Evolutionary conservation across 2,329 filamentous ascomycete species (phyloP).

Genomic region (Grosmannia penicillata): DNA sequence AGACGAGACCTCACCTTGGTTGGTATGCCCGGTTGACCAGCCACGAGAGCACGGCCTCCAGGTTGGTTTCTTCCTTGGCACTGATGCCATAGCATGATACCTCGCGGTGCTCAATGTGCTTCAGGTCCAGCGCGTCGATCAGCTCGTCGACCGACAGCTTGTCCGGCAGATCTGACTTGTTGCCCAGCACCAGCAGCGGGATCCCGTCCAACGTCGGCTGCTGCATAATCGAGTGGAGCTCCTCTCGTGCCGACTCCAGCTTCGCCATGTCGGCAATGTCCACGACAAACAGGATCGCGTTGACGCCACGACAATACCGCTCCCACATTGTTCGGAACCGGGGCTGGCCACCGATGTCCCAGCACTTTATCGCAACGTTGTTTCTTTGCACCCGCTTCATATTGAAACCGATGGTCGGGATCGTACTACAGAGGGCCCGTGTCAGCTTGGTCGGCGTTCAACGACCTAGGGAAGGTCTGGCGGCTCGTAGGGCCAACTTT

Average conservation of each 20-base stretch:
- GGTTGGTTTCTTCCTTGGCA: conserved; percentile 96
- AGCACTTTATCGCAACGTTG: conserved; percentile 97
- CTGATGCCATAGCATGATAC: conserved; percentile 98
- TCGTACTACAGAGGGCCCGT: conserved; percentile 49
- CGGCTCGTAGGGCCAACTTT: no score
- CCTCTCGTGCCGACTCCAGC: conserved; percentile 74
- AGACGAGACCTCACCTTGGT: no score
- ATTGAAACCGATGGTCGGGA: conserved; percentile 97
- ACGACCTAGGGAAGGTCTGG: no score
- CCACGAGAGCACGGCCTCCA: conserved; percentile 94
- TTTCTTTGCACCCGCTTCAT: conserved; percentile 97
- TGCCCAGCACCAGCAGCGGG: conserved; percentile 83
- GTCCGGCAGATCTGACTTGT: conserved; percentile 90
- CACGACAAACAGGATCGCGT: conserved; percentile 96
- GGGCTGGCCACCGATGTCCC: conserved; percentile 95
- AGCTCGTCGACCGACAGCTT: conserved; percentile 88
- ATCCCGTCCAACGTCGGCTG: conserved; percentile 79
- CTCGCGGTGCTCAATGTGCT: conserved; percentile 77
- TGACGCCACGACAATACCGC: conserved; percentile 91
- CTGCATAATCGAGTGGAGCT: conserved; percentile 77
- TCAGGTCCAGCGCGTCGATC: conserved; percentile 84
- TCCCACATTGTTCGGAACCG: conserved; percentile 99
- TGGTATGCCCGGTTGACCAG: conserved; percentile 68
- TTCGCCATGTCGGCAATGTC: conserved; percentile 79
- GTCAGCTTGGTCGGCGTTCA: conserved; percentile 7